A percentile compares a stretch with the other conserved stretches of the same genome.
phyloP scores from a whole-genome alignment of 495 filamentous ascomycete genomes.

The Neurospora terricola region DNA sequence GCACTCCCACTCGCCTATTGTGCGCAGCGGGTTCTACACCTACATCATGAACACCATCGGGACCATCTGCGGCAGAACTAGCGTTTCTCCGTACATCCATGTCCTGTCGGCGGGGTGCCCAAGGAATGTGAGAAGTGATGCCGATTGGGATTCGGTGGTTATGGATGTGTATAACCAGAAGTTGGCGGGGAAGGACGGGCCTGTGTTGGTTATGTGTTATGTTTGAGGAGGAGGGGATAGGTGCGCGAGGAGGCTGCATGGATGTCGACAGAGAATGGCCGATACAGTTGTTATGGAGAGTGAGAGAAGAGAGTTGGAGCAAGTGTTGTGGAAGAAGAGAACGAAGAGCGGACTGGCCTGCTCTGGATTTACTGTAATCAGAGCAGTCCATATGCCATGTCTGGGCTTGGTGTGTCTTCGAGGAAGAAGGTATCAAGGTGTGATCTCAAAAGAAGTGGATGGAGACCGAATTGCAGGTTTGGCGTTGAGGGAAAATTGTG shows the following conservation, averaged over 20 bases:
- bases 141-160: neutral
- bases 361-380: neutral
- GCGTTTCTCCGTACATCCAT: neutral
- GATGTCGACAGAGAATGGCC: neutral
- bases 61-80: neutral
- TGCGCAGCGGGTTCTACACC: neutral
- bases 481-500: neutral
- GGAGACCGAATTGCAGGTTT: neutral
- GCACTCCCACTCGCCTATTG: neutral
- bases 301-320: neutral
- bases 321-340: neutral
- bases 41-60: neutral
- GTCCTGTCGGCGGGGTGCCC: neutral
- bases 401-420: neutral
- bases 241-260: neutral
- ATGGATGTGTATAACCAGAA: neutral
- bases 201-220: neutral
- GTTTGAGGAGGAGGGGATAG: neutral
- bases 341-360: neutral
- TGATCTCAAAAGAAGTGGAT: neutral
- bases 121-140: neutral
- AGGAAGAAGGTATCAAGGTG: neutral
- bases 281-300: neutral
- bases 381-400: neutral
- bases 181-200: neutral